These are phyloP conservation scores for Grosmannia penicillata DNA, from an alignment of 2,329 filamentous ascomycete genomes.

Conservation along the genomic window DNA sequence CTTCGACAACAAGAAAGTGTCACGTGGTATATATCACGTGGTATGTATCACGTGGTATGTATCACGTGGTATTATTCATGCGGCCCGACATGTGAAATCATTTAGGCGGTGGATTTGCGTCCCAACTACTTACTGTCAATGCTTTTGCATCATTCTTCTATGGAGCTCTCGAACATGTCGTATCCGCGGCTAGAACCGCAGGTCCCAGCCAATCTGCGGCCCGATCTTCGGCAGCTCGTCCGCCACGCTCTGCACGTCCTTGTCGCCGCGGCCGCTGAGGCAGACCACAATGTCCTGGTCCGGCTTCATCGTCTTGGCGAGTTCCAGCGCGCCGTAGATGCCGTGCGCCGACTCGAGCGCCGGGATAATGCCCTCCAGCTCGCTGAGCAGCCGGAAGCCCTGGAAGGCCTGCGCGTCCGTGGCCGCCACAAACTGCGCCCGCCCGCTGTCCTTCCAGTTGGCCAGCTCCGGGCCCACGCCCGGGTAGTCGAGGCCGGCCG, in stretches of 20 bases:
- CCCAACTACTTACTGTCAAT: too few species aligned
- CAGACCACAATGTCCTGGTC: conserved; percentile 88
- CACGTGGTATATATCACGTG: too few species aligned
- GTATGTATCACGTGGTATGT: too few species aligned
- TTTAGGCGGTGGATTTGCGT: too few species aligned
- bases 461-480: conserved; percentile 89
- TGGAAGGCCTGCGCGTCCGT: conserved; percentile 83
- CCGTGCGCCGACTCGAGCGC: conserved; percentile 90
- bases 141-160: too few species aligned
- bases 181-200: conserved; percentile 42
- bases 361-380: conserved; percentile 93
- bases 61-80: too few species aligned
- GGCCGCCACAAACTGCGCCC: conserved; percentile 79
- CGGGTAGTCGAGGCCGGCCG: conserved; percentile 91
- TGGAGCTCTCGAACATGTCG: too few species aligned
- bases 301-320: conserved; percentile 85
- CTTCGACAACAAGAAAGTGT: too few species aligned
- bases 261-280: conserved; percentile 84
- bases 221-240: conserved; percentile 83
- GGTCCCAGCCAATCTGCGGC: conserved; percentile 68
- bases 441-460: conserved; percentile 78
- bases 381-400: conserved; percentile 70
- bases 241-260: conserved; percentile 96
- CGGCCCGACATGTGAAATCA: too few species aligned
- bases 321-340: conserved; percentile 72